Evolutionary conservation across 306 rosid genomes (phyloP).

Genomic region (Medicago truncatula): MtrunA17r5.0-ANR NC_053048.1:2553001-2553500

Average conservation of each 20-base stretch:
- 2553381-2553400: slow-evolving; percentile 27
- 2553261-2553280: too few relatives aligned
- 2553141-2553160: slow-evolving; percentile 34
- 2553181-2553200: too few relatives aligned
- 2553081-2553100: slow-evolving; percentile 28
- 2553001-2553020: background rate
- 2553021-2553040: slow-evolving; percentile 29
- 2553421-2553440: slow-evolving; percentile 42
- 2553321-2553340: slow-evolving; percentile 37
- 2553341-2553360: slow-evolving; percentile 1
- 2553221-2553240: too few relatives aligned
- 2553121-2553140: slow-evolving; percentile 30
- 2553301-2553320: slow-evolving; percentile 32
- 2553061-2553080: background rate
- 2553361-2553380: slow-evolving; percentile 23
- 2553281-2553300: background rate
- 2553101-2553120: slow-evolving; percentile 37
- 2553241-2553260: too few relatives aligned
- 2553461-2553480: slow-evolving; percentile 22
- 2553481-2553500: slow-evolving; percentile 9
- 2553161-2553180: too few relatives aligned
- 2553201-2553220: too few relatives aligned
- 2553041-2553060: slow-evolving; percentile 24
- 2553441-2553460: slow-evolving; percentile 30
- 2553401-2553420: slow-evolving; percentile 38